Percentiles rank a stretch among this genome's conserved stretches.
Conservation (phyloP, 2,329 filamentous ascomycete species). For the Fusarium aywerte region DNA sequence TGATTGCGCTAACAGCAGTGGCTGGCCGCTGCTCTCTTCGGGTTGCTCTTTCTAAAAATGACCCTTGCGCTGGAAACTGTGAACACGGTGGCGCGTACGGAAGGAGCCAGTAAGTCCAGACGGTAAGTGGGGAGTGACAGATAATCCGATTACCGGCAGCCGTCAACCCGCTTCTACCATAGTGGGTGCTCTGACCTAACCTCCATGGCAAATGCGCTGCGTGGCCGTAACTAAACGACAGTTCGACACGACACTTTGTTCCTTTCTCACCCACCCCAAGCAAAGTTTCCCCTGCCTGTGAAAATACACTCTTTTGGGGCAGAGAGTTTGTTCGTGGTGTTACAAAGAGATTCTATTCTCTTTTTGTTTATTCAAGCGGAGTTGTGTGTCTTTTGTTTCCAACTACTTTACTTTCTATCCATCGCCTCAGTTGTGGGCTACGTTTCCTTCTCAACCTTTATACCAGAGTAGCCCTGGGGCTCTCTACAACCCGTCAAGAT, state of each 20-base stretch:
- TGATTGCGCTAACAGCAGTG: conserved; percentile 32
- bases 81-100: conserved; percentile 52
- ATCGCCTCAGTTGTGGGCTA: conserved; percentile 27
- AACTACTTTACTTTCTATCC: conserved; percentile 6
- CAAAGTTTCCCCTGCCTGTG: conserved; percentile 16
- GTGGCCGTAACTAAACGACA: conserved; percentile 46
- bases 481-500: conserved; percentile 65
- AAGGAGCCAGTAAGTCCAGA: conserved; percentile 30
- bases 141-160: conserved; percentile 50
- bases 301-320: conserved; percentile 33
- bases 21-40: conserved; percentile 1
- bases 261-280: conserved; percentile 13
- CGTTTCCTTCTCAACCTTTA: conserved; percentile 29
- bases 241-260: conserved; percentile 23
- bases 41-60: conserved; percentile 26
- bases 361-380: conserved; percentile 10
- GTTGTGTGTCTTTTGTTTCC: conserved; percentile 28
- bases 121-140: conserved; percentile 46
- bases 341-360: conserved; percentile 12
- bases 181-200: conserved; percentile 16
- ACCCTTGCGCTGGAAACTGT: conserved; percentile 35
- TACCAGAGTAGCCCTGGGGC: conserved; percentile 49
- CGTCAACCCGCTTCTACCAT: conserved; percentile 19
- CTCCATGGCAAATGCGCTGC: conserved; percentile 40
- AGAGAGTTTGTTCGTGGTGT: conserved; percentile 14